A percentile compares a stretch with the other conserved stretches of the same genome.
These are phyloP conservation scores for Neonectria coccinea DNA, from an alignment of 2,329 filamentous ascomycete genomes.

Conservation along the genomic window DNA sequence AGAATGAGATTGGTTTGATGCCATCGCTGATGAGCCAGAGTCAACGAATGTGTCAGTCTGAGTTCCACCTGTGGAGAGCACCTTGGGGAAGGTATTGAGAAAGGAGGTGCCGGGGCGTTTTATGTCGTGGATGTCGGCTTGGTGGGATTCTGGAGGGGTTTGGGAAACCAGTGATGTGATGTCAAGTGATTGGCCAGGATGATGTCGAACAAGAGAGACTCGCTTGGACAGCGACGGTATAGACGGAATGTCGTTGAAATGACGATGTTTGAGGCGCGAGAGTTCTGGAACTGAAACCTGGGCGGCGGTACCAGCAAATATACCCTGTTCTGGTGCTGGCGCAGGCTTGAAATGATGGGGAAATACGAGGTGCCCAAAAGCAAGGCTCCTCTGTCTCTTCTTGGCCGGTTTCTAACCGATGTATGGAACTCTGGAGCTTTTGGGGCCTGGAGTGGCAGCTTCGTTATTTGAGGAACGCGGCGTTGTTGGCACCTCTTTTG, in stretches of 20 bases:
- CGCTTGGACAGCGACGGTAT: slow-evolving; percentile 1
- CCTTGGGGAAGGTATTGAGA: neutral
- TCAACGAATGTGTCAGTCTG: slow-evolving; percentile 21
- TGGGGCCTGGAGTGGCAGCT: neutral
- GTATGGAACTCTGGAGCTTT: slow-evolving; percentile 1
- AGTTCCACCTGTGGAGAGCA: slow-evolving; percentile 25
- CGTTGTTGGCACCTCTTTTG: neutral
- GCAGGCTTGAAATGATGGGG: slow-evolving; percentile 6
- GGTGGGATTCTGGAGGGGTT: neutral
- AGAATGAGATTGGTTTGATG: slow-evolving; percentile 33
- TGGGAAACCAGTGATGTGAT: neutral
- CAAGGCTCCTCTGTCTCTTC: slow-evolving; percentile 16
- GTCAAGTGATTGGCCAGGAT: slow-evolving; percentile 5
- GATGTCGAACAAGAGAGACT: slow-evolving; percentile 10
- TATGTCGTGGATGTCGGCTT: neutral
- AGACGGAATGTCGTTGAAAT: slow-evolving; percentile 9
- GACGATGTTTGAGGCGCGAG: slow-evolving; percentile 14
- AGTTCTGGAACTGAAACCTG: slow-evolving; percentile 1
- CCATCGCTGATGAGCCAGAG: slow-evolving; percentile 28
- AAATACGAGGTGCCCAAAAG: slow-evolving; percentile 19
- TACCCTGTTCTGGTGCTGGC: neutral
- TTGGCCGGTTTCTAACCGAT: slow-evolving; percentile 24
- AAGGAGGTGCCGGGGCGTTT: neutral
- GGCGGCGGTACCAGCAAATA: neutral
- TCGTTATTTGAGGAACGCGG: neutral